These are phyloP conservation scores for Limtongia smithiae DNA, from an alignment of 805 yeast species.

Conservation along the genomic window DNA sequence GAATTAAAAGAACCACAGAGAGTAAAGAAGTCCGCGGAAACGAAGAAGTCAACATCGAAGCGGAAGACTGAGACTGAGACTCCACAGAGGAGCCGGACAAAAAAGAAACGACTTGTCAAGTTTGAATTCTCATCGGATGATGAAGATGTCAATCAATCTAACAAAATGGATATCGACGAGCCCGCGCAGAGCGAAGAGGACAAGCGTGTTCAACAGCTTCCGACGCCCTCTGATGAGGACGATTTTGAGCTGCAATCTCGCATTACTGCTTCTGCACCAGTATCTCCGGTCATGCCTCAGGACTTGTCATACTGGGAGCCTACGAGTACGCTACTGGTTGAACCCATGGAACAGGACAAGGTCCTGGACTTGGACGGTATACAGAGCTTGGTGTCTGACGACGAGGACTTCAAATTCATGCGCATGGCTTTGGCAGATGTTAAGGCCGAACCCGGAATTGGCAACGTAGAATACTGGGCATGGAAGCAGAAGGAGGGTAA, in stretches of 20 bases:
- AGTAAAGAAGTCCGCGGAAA: not conserved
- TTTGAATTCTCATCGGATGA: constrained; percentile 28
- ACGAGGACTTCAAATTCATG: constrained; percentile 64
- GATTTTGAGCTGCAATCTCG: constrained; percentile 3
- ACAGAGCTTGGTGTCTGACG: constrained; percentile 60
- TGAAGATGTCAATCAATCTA: constrained; percentile 25
- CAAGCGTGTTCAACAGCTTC: constrained; percentile 6
- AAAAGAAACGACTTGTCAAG: not conserved
- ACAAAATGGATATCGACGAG: not conserved
- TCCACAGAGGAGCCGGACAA: constrained; percentile 11
- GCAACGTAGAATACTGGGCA: constrained; percentile 55
- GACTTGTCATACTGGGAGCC: constrained; percentile 25
- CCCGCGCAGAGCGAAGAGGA: not conserved
- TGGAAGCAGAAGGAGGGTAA: constrained; percentile 52
- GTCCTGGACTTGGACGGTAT: constrained; percentile 47
- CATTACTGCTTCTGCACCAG: too few species aligned
- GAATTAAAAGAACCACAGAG: too few species aligned
- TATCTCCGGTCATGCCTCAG: not conserved
- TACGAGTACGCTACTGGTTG: constrained; percentile 6
- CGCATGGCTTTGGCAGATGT: constrained; percentile 42
- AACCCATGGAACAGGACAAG: constrained; percentile 39
- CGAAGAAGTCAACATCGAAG: not conserved
- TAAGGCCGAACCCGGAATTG: constrained; percentile 30
- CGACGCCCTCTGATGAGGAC: constrained; percentile 20
- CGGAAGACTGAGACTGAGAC: constrained; percentile 1